Evolutionary conservation across 108 stramenopile genomes (phyloP).

Genomic region (Skeletonema tropicum): DNA sequence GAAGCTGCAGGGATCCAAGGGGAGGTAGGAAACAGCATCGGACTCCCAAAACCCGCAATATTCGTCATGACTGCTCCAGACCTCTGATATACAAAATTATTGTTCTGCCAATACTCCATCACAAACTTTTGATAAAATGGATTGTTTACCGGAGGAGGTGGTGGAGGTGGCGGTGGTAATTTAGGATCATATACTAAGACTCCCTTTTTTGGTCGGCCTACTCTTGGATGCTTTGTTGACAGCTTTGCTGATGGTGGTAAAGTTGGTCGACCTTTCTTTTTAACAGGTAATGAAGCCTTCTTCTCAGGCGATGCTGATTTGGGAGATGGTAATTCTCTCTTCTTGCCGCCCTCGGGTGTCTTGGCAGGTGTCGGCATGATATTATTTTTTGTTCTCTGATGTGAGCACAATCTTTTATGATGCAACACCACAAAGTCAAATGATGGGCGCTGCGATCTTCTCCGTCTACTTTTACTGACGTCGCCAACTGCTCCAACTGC

Average conservation of each 20-base stretch:
- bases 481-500: too few relatives aligned
- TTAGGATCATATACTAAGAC: background rate
- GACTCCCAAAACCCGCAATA: background rate
- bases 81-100: background rate
- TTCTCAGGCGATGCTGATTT: background rate
- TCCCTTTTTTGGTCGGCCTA: background rate
- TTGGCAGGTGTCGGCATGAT: constrained; percentile 8
- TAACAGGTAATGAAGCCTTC: background rate
- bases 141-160: constrained; percentile 29
- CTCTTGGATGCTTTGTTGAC: background rate
- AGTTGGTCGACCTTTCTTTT: background rate
- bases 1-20: too few relatives aligned
- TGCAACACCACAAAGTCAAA: too few relatives aligned
- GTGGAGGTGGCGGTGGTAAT: constrained; percentile 21
- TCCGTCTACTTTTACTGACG: too few relatives aligned
- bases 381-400: background rate
- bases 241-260: background rate
- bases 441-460: too few relatives aligned
- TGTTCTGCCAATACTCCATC: constrained; percentile 18
- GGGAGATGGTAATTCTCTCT: background rate
- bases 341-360: background rate
- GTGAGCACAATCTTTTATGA: too few relatives aligned
- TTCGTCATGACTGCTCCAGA: background rate
- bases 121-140: constrained; percentile 32
- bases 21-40: background rate